Evolutionary conservation across 1,139 yeast species (phyloP).

Genomic region (Diutina ranongensis): DNA sequence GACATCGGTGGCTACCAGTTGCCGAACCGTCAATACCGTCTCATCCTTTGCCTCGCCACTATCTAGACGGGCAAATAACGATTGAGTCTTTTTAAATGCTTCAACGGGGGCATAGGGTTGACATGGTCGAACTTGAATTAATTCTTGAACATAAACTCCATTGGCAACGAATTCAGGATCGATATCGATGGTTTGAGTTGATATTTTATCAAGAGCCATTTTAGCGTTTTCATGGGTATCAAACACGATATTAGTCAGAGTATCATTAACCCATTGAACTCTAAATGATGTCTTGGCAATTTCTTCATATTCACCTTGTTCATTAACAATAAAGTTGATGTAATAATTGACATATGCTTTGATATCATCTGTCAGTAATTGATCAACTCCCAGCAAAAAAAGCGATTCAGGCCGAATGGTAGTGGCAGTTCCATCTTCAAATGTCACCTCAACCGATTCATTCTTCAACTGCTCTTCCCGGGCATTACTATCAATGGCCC

Average conservation of each 20-base stretch:
- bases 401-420: conserved; percentile 39
- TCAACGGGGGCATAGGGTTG: conserved; percentile 28
- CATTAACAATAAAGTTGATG: conserved; percentile 21
- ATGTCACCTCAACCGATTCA: background rate
- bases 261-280: conserved; percentile 65
- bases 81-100: conserved; percentile 23
- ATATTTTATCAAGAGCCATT: conserved; percentile 25
- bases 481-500: background rate
- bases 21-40: conserved; percentile 32
- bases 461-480: background rate
- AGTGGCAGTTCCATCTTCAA: conserved; percentile 17
- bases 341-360: conserved; percentile 42
- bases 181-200: conserved; percentile 7
- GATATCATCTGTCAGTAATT: conserved; percentile 52
- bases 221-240: conserved; percentile 30
- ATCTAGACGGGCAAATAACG: conserved; percentile 12
- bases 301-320: conserved; percentile 8
- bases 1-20: conserved; percentile 41
- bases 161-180: conserved; percentile 10
- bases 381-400: conserved; percentile 54
- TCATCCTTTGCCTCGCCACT: conserved; percentile 28
- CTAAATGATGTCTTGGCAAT: conserved; percentile 19
- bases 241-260: conserved; percentile 44
- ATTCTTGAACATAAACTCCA: conserved; percentile 14
- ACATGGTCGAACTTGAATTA: conserved; percentile 25